Conservation (phyloP, 2,329 filamentous ascomycete genomes). For the Hymenoscyphus infarciens region DNA sequence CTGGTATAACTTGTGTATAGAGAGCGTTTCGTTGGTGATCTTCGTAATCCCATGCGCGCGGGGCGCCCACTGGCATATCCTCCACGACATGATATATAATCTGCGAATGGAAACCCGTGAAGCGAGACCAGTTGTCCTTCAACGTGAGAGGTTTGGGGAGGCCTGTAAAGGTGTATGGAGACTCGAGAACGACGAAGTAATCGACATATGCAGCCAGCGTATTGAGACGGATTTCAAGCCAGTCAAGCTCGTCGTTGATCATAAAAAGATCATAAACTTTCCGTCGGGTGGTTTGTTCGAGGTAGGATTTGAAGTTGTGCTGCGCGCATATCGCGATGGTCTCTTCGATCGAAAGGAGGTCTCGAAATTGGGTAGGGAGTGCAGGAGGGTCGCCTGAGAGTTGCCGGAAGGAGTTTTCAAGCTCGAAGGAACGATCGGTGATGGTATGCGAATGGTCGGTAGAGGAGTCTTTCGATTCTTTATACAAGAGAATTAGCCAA, state of each 20-base stretch:
- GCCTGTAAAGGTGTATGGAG: conserved; percentile 54
- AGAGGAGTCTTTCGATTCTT: conserved; percentile 18
- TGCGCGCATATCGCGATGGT: conserved; percentile 16
- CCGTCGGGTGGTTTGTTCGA: conserved; percentile 30
- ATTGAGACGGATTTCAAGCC: conserved; percentile 60
- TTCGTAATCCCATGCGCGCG: conserved; percentile 48
- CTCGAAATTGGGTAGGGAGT: not conserved
- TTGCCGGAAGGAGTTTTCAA: conserved; percentile 8
- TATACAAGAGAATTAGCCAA: conserved; percentile 16
- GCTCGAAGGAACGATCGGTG: conserved; percentile 15
- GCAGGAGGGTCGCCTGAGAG: not conserved
- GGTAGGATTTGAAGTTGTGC: conserved; percentile 20
- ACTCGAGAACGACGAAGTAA: conserved; percentile 63
- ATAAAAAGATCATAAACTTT: conserved; percentile 61
- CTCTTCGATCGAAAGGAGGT: conserved; percentile 14
- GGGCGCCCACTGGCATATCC: conserved; percentile 40
- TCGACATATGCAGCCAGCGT: conserved; percentile 56
- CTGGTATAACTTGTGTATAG: conserved; percentile 48
- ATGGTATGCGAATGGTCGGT: conserved; percentile 16
- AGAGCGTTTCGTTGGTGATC: conserved; percentile 54
- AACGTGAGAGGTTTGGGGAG: conserved; percentile 52
- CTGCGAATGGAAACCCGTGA: conserved; percentile 53
- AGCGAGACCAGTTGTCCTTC: conserved; percentile 49
- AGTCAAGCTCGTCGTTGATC: conserved; percentile 63
- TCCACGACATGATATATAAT: conserved; percentile 57